phyloP scores from a whole-genome alignment of 108 stramenopile genomes.

The Nitzschia sp. region DNA sequence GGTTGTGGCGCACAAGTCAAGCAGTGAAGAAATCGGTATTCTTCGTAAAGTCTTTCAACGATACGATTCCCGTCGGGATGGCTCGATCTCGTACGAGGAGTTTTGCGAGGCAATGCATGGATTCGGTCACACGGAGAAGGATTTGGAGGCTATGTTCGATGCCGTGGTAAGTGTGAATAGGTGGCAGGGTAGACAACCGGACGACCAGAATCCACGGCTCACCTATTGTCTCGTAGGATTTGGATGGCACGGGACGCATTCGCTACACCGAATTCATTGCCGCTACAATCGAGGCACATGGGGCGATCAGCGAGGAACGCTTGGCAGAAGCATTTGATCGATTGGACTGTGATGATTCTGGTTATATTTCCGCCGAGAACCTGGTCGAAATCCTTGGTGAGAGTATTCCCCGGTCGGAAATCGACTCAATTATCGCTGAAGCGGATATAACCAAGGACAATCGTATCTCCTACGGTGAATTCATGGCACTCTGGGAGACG shows the following conservation, averaged over 20 bases:
- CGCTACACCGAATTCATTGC: slow-evolving; percentile 77
- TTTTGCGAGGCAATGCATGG: slow-evolving; percentile 61
- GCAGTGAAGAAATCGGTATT: slow-evolving; percentile 67
- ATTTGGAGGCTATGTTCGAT: slow-evolving; percentile 51
- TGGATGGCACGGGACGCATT: slow-evolving; percentile 38
- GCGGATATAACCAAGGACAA: slow-evolving; percentile 82
- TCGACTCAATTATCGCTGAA: slow-evolving; percentile 88
- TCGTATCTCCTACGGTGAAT: slow-evolving; percentile 76
- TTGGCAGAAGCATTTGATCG: slow-evolving; percentile 84
- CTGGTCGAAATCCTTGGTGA: slow-evolving; percentile 50
- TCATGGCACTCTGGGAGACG: slow-evolving; percentile 38
- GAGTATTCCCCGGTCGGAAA: slow-evolving; percentile 47
- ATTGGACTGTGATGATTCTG: slow-evolving; percentile 77
- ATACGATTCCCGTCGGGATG: slow-evolving; percentile 59
- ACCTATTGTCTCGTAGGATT: too few relatives aligned
- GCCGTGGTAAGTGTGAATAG: slow-evolving; percentile 50
- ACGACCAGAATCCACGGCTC: neutral
- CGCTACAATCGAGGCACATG: slow-evolving; percentile 84
- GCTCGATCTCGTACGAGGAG: slow-evolving; percentile 74
- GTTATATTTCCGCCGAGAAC: slow-evolving; percentile 69
- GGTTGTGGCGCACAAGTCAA: slow-evolving; percentile 72
- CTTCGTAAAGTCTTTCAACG: slow-evolving; percentile 77
- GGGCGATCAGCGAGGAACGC: slow-evolving; percentile 61
- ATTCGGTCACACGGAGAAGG: slow-evolving; percentile 53
- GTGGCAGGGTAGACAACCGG: slow-evolving; percentile 35